Base-by-base conservation (phyloP, 495 filamentous ascomycete species). In the Alectoria sarmentosa region DNA sequence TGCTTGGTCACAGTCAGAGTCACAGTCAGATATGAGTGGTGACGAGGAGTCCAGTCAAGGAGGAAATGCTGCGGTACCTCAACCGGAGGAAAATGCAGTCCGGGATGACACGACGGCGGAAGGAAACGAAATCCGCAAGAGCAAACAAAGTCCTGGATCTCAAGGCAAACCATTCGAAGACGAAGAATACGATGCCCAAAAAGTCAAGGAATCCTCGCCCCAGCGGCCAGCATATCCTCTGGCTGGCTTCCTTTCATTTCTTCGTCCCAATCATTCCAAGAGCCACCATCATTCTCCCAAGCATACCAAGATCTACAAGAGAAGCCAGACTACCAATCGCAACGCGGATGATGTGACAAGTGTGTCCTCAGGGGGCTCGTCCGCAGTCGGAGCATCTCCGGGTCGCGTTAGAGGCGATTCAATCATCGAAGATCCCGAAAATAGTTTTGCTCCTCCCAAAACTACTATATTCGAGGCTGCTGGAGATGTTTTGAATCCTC, bases 381-480 rank as follows among this genome's bases (percentile, higher is more conserved):
- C 72, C 39, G 44, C 64, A 1, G 42, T 52, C 42, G 54, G 54
- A 34, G 56, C 61, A 23, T 59, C 68, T 19, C 44, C 56, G 23
- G 57, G 60, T 15, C 64, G 64, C n/a, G 76, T 77, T 8, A 69
- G 78, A 38, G 80, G 79, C 17, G 77, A 78, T 60, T 77, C 80
- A 17, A 52, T 79, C 17, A 62, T 83, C 57, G 79, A 77, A 38
- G 73, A 78, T 62, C 71, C 75, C 3, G 75, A 70, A 46, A 75
- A 77, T 23, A 67, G 78, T 28, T 76, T 83, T 57, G 83, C 90
- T 1, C 94, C 94, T n/a, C 94, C 94, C 0, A 88, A 85, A 66
- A 98, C 94, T 1, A 94, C 89, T 2, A 86, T 98, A 61, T 94
- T 98, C 63, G 94, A 98, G 77, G 91, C 93, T 1, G 94, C 94